Conservation (phyloP, 2,329 filamentous ascomycete species). For the Calycina herbarum region DNA sequence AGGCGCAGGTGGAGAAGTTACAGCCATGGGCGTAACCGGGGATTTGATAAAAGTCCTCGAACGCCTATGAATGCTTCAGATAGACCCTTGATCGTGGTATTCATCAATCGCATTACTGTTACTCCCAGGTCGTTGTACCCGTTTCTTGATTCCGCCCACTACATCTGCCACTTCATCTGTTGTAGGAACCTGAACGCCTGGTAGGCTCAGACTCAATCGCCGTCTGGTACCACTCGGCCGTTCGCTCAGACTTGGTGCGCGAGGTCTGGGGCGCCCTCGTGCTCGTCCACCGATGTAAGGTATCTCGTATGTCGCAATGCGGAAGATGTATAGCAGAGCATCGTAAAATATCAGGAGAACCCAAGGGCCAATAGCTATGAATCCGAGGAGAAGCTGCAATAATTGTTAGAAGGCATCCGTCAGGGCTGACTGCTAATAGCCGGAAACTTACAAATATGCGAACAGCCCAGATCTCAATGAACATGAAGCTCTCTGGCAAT, state of each 20-base stretch:
- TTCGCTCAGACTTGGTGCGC: slow-evolving; percentile 61
- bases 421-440: neutral
- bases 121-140: slow-evolving; percentile 20
- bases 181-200: slow-evolving; percentile 17
- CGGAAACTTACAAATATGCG: slow-evolving; percentile 57
- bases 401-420: slow-evolving; percentile 12
- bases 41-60: slow-evolving; percentile 88
- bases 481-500: slow-evolving; percentile 56
- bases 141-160: slow-evolving; percentile 24
- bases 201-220: slow-evolving; percentile 26
- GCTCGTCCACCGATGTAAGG: slow-evolving; percentile 62
- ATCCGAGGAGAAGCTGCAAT: slow-evolving; percentile 57
- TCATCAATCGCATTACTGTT: slow-evolving; percentile 24
- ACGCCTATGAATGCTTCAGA: slow-evolving; percentile 41
- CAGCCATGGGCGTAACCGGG: slow-evolving; percentile 94
- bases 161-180: slow-evolving; percentile 16
- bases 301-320: slow-evolving; percentile 57
- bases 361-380: slow-evolving; percentile 64
- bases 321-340: slow-evolving; percentile 59
- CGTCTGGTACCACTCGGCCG: slow-evolving; percentile 50
- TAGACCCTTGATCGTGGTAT: slow-evolving; percentile 23
- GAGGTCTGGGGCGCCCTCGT: slow-evolving; percentile 56
- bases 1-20: slow-evolving; percentile 91
- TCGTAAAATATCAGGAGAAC: slow-evolving; percentile 62
- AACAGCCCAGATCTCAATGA: slow-evolving; percentile 62